phyloP scores from a whole-genome alignment of 2,329 filamentous ascomycete genomes.

The Huntiella decipiens region DNA sequence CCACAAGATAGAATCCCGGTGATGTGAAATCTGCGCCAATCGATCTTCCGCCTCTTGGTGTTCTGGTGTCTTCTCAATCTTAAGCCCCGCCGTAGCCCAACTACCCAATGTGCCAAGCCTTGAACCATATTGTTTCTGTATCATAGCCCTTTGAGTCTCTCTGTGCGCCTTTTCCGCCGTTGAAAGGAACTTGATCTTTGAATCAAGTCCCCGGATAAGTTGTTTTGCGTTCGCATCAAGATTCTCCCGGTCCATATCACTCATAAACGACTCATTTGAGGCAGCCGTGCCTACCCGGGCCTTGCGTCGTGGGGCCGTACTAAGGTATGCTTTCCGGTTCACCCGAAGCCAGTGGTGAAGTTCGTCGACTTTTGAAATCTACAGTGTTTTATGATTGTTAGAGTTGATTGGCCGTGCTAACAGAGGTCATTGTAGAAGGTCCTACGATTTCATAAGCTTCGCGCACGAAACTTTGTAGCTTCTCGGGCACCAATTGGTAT shows the following conservation, averaged over 20 bases:
- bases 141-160: constrained; percentile 51
- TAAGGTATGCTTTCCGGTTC: constrained; percentile 81
- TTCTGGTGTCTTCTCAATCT: constrained; percentile 36
- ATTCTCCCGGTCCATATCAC: constrained; percentile 63
- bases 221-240: constrained; percentile 77
- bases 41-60: constrained; percentile 54
- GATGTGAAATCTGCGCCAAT: constrained; percentile 44
- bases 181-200: constrained; percentile 58
- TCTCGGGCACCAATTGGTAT: constrained; percentile 26
- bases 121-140: constrained; percentile 48
- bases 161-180: constrained; percentile 69
- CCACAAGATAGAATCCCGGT: constrained; percentile 71
- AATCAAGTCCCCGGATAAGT: constrained; percentile 68
- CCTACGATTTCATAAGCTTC: constrained; percentile 84
- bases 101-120: constrained; percentile 43
- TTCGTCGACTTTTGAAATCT: constrained; percentile 66
- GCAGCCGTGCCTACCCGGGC: constrained; percentile 41
- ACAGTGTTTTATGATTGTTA: neutral
- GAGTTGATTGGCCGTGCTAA: neutral
- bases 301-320: constrained; percentile 55
- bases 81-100: constrained; percentile 47
- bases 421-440: constrained; percentile 11
- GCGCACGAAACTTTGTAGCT: constrained; percentile 71
- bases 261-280: constrained; percentile 29
- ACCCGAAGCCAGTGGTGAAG: constrained; percentile 63